Conservation (phyloP, 2,329 filamentous ascomycete species). For the Alternaria incomplexa region DNA sequence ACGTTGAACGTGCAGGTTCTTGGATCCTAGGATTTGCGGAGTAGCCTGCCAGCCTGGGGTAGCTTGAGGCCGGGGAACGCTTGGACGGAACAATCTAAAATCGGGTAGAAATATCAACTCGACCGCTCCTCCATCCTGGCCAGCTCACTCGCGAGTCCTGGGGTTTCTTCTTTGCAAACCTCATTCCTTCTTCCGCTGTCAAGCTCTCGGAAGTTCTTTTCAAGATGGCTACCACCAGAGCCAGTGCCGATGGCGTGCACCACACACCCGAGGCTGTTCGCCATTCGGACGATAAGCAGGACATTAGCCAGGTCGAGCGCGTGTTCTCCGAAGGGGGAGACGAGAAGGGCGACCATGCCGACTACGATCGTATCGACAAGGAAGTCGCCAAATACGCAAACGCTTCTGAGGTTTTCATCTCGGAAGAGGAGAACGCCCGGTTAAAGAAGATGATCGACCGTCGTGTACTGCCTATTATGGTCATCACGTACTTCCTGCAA, state of each 20-base stretch:
- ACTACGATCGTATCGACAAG: constrained; percentile 68
- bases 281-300: constrained; percentile 32
- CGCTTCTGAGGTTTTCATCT: constrained; percentile 61
- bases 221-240: constrained; percentile 28
- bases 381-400: constrained; percentile 74
- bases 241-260: constrained; percentile 23
- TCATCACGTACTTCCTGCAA: constrained; percentile 73
- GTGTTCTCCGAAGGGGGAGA: constrained; percentile 54
- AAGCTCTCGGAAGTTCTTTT: constrained; percentile 13
- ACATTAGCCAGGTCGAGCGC: constrained; percentile 56
- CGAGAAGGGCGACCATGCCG: constrained; percentile 59
- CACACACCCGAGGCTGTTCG: constrained; percentile 22
- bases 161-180: constrained; percentile 11
- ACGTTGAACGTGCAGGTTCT: constrained; percentile 19
- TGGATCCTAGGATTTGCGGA: constrained; percentile 25
- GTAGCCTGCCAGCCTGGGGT: constrained; percentile 27
- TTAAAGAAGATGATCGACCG: constrained; percentile 71
- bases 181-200: constrained; percentile 15
- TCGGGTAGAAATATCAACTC: constrained; percentile 32
- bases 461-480: constrained; percentile 73
- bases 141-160: constrained; percentile 24
- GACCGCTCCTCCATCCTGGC: constrained; percentile 16
- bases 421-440: constrained; percentile 64
- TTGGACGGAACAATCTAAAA: constrained; percentile 24
- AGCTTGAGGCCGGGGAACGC: constrained; percentile 21